Percentiles rank a stretch among this genome's conserved stretches.
These are phyloP conservation scores for Mycena citricolor DNA, from an alignment of 1,284 basidiomycete species.

Conservation along the genomic window DNA sequence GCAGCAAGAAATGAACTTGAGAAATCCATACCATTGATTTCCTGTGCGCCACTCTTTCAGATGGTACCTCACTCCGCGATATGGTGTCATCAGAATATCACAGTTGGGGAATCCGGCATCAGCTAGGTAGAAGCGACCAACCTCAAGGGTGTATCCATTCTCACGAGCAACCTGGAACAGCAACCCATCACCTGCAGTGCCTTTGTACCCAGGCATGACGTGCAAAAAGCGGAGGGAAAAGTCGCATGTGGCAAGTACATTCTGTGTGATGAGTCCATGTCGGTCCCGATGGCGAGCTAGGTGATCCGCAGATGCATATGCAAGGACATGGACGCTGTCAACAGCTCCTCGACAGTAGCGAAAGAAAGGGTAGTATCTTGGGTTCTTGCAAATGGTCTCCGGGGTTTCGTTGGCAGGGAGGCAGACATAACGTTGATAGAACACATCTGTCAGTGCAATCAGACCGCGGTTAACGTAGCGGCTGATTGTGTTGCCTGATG, in stretches of 20 bases:
- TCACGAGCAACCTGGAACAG: conserved; percentile 29
- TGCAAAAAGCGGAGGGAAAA: conserved; percentile 33
- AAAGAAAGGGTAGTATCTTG: conserved; percentile 29
- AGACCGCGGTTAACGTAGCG: conserved; percentile 21
- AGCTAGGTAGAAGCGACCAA: conserved; percentile 26
- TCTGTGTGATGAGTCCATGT: conserved; percentile 30
- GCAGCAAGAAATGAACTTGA: no score
- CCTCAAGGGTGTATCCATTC: conserved; percentile 26
- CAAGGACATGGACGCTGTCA: conserved; percentile 32
- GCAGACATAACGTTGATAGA: conserved; percentile 25
- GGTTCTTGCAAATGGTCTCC: conserved; percentile 22
- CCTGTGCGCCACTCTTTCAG: conserved; percentile 33
- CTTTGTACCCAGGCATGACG: conserved; percentile 36
- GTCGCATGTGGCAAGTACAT: conserved; percentile 30
- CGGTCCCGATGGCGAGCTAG: conserved; percentile 25
- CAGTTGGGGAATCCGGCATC: conserved; percentile 36
- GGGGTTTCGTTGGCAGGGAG: conserved; percentile 16
- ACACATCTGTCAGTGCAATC: conserved; percentile 18
- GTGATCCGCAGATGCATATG: conserved; percentile 22
- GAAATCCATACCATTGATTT: no score
- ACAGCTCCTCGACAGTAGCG: conserved; percentile 30
- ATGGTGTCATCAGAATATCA: conserved; percentile 32
- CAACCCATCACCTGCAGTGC: conserved; percentile 33
- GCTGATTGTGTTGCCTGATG: conserved; percentile 28
- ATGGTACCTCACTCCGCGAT: conserved; percentile 35